Evolutionary conservation across 805 yeast genomes (phyloP), one percentile per base, ranked within the genome.

Genomic region (Candida caryicola): DNA sequence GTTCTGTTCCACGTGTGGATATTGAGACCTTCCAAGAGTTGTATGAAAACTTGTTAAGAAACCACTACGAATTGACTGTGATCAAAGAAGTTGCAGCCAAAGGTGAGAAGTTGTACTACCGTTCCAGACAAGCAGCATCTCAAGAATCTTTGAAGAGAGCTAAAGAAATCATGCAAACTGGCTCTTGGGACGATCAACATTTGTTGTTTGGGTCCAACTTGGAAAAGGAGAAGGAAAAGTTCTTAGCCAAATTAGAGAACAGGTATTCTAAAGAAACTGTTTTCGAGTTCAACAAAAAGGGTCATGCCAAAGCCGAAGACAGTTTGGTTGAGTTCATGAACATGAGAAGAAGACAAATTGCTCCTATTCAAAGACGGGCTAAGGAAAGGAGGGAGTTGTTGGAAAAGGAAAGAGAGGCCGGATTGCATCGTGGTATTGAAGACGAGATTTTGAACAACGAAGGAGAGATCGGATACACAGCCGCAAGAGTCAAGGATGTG

Each of bases 151-250:
- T 87, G 26, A 85, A 85, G 53, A 72, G 98, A 54, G 73, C 95
- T 14, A 89, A 85, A 57, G 95, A 88, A 54, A 69, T 91, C 32
- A 63, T 81, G 41, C 70, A 68, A 6, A 69, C 79, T 14, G 89
- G 90, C 2, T 48, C 63, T 5, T 93, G 98, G 97, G 96, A 91
- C 59, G 88, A 78, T 15, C 91, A 85, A 52, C 88, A 88, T 60
- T 63, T 89, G 23, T 59, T 85, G 37, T 86, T 89, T 57, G 95
- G 95, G 16, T 73, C 76, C 21, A 87, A 87, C 54, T 58, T 73
- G 37, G 95, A 86, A 50, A 73, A 72, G 46, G 93, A 85, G 49
- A 86, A 85, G 56, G 72, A 83, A 17, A 73, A 63, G 29, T 82
- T 93, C 52, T 71, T 93, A 47, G 85, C 79, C 4, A 79, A 80